Evolutionary conservation across 768 basidiomycete genomes (phyloP).

Genomic region (Melanogaster broomeanus): DNA sequence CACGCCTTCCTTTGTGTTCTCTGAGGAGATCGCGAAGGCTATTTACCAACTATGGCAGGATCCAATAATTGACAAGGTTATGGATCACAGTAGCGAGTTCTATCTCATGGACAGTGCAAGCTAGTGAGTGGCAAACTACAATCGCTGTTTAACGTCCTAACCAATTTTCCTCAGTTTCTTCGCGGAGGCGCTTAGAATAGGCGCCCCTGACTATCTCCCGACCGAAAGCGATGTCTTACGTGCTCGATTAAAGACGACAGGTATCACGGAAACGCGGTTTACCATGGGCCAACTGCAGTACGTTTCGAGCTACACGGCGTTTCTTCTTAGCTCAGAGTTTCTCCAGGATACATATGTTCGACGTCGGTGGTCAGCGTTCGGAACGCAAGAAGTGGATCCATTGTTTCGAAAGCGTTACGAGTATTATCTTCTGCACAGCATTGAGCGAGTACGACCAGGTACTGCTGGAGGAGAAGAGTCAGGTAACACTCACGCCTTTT

Average conservation of each 20-base stretch:
- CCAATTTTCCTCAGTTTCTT: conserved; percentile 64
- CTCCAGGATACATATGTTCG: conserved; percentile 66
- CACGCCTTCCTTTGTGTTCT: conserved; percentile 47
- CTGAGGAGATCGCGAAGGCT: conserved; percentile 66
- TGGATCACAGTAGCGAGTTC: conserved; percentile 71
- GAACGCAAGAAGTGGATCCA: conserved; percentile 86
- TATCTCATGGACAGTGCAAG: conserved; percentile 94
- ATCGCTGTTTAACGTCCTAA: background rate
- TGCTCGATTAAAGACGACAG: conserved; percentile 86
- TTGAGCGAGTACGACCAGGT: conserved; percentile 79
- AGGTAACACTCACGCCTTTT: conserved; percentile 19
- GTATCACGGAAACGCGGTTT: conserved; percentile 88
- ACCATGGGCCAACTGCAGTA: conserved; percentile 66
- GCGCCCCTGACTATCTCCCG: conserved; percentile 76
- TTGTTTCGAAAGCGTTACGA: conserved; percentile 79
- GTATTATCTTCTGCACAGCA: conserved; percentile 76
- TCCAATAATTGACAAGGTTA: conserved; percentile 51
- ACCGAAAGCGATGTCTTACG: conserved; percentile 85
- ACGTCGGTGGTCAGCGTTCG: conserved; percentile 78
- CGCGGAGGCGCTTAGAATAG: conserved; percentile 80
- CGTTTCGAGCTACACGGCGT: conserved; percentile 15
- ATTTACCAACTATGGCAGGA: conserved; percentile 73
- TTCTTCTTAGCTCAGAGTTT: background rate
- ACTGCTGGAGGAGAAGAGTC: conserved; percentile 54
- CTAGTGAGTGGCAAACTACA: conserved; percentile 57